Evolutionary conservation across 2,329 filamentous ascomycete genomes (phyloP).

Genomic region (Claviceps digitariae): DNA sequence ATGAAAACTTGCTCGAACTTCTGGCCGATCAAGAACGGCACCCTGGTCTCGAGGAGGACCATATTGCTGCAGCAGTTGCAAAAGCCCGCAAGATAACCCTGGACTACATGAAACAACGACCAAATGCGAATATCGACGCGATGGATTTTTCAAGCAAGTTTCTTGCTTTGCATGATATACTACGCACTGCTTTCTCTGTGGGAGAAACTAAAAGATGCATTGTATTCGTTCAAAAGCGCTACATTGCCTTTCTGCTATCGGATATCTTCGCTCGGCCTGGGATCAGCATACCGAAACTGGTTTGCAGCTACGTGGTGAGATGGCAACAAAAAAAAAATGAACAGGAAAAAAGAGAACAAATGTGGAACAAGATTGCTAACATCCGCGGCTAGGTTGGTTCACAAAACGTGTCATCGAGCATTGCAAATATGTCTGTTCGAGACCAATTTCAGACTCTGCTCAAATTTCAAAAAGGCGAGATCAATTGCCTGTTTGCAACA

Average conservation of each 20-base stretch:
- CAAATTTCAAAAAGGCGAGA: conserved; percentile 43
- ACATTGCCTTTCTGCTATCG: conserved; percentile 60
- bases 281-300: conserved; percentile 45
- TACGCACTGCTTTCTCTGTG: conserved; percentile 51
- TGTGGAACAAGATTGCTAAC: not conserved
- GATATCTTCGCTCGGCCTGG: conserved; percentile 47
- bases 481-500: conserved; percentile 54
- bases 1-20: not conserved
- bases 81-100: not conserved
- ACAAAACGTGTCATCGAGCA: conserved; percentile 24
- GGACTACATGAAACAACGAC: not conserved
- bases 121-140: conserved; percentile 6
- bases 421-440: conserved; percentile 52
- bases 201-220: conserved; percentile 50
- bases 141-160: conserved; percentile 60
- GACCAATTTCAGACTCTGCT: conserved; percentile 62
- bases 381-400: conserved; percentile 16
- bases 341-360: not conserved
- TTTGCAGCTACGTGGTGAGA: conserved; percentile 47
- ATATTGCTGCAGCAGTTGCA: not conserved
- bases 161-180: conserved; percentile 41
- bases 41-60: not conserved
- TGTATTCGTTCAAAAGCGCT: conserved; percentile 69
- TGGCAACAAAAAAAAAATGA: not conserved
- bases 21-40: not conserved